A percentile compares a stretch with the other conserved stretches of the same genome.
These are phyloP conservation scores for Claviceps cyperi DNA, from an alignment of 2,329 filamentous ascomycete species.

Conservation along the genomic window DNA sequence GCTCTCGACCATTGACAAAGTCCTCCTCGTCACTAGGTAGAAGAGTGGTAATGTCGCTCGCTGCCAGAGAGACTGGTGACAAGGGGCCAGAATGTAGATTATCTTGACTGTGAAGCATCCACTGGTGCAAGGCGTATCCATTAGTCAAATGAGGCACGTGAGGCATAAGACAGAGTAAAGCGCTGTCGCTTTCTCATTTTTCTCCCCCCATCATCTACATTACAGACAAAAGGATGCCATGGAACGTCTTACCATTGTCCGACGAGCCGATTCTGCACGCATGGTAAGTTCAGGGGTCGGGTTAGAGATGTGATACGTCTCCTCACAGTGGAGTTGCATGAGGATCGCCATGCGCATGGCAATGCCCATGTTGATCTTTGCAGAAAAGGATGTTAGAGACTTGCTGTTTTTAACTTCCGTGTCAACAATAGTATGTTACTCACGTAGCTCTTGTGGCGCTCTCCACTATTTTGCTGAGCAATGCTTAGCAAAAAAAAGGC, in stretches of 20 bases:
- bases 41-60: conserved; percentile 38
- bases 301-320: conserved; percentile 32
- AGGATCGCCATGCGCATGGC: conserved; percentile 40
- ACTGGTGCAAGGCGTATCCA: conserved; percentile 19
- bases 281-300: conserved; percentile 31
- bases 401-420: neutral
- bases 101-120: conserved; percentile 46
- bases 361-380: conserved; percentile 40
- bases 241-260: conserved; percentile 32
- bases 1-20: conserved; percentile 33
- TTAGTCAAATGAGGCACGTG: neutral
- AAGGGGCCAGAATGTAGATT: conserved; percentile 39
- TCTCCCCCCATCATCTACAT: too few species aligned
- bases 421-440: conserved; percentile 11
- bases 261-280: conserved; percentile 39
- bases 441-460: conserved; percentile 39
- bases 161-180: neutral
- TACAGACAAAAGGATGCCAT: neutral
- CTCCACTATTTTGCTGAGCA: conserved; percentile 41
- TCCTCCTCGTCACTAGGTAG: conserved; percentile 38
- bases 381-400: neutral
- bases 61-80: conserved; percentile 35
- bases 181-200: too few species aligned
- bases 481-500: conserved; percentile 45
- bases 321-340: conserved; percentile 40